Conservation (phyloP, 2,329 filamentous ascomycete genomes). For the Exophiala mesophila region DNA sequence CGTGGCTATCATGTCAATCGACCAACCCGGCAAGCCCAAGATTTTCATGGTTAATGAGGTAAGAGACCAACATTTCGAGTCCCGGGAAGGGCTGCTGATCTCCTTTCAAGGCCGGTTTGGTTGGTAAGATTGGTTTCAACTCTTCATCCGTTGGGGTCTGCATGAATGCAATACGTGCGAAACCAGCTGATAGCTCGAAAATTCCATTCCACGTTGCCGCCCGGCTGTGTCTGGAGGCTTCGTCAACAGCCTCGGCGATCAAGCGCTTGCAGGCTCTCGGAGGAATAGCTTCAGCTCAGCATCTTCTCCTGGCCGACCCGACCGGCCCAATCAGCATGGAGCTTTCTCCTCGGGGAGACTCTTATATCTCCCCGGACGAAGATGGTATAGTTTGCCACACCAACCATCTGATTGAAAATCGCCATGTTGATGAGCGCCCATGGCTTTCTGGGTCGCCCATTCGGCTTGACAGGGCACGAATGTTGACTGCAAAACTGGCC, state of each 20-base stretch:
- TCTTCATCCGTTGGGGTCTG: slow-evolving; percentile 47
- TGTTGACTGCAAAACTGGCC: slow-evolving; percentile 25
- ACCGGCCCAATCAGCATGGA: slow-evolving; percentile 49
- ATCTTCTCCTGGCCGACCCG: too few species aligned
- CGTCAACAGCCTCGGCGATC: too few species aligned
- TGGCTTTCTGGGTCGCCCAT: slow-evolving; percentile 19
- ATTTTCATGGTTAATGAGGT: slow-evolving; percentile 51
- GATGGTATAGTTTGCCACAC: slow-evolving; percentile 38
- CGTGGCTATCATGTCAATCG: slow-evolving; percentile 45
- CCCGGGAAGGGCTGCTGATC: too few species aligned
- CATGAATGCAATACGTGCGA: slow-evolving; percentile 52
- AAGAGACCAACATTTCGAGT: slow-evolving; percentile 44
- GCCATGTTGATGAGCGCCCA: background rate
- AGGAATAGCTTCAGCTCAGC: too few species aligned
- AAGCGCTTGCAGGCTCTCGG: too few species aligned
- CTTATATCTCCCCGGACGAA: slow-evolving; percentile 32
- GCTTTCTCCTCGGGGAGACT: slow-evolving; percentile 32
- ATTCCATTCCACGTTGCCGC: too few species aligned
- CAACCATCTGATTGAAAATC: slow-evolving; percentile 39
- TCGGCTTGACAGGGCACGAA: slow-evolving; percentile 28
- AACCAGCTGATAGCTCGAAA: too few species aligned
- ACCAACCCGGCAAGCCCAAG: slow-evolving; percentile 38
- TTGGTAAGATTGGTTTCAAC: slow-evolving; percentile 56
- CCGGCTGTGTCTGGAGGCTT: too few species aligned
- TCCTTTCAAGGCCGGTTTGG: too few species aligned